phyloP scores from a whole-genome alignment of 352 stramenopile species.

The Pythium plurisporium region DNA sequence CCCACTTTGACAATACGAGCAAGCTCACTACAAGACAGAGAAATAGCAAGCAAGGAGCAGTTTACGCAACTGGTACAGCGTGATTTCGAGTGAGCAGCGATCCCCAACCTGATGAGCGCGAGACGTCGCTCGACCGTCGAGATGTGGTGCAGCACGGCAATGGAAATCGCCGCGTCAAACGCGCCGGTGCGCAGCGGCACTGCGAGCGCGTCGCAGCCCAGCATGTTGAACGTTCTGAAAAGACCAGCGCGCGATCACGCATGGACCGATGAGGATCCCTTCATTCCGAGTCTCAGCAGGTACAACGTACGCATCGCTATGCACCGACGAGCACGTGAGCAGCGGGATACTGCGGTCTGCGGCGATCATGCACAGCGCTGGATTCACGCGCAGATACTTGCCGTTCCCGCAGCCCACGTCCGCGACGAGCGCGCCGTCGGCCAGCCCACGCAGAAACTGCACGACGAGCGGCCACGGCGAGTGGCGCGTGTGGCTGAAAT shows the following conservation, averaged over 20 bases:
- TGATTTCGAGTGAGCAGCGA: not conserved
- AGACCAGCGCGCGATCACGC: not conserved
- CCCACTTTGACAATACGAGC: constrained; percentile 58
- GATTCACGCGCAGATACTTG: constrained; percentile 74
- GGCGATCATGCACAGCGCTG: constrained; percentile 57
- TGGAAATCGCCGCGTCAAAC: constrained; percentile 80
- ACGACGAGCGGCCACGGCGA: constrained; percentile 75
- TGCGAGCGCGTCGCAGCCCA: constrained; percentile 66
- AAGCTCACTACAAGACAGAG: constrained; percentile 41
- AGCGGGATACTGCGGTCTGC: constrained; percentile 74
- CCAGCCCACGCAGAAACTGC: constrained; percentile 45
- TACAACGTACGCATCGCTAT: constrained; percentile 30
- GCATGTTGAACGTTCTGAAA: constrained; percentile 46
- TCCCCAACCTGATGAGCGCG: constrained; percentile 51
- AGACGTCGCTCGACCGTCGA: constrained; percentile 69
- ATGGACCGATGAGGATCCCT: not conserved
- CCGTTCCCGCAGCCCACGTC: constrained; percentile 82
- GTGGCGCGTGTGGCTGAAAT: constrained; percentile 84
- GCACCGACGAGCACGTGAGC: constrained; percentile 39
- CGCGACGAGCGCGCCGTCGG: constrained; percentile 51
- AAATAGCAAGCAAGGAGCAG: not conserved
- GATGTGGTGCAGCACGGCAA: constrained; percentile 83
- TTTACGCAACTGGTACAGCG: no score
- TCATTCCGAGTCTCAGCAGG: not conserved
- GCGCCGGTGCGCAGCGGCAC: constrained; percentile 47